Evolutionary conservation across 176 grass and related monocot species (phyloP), one percentile per base, ranked within the genome.

Genomic region (Secale cereale): DNA sequence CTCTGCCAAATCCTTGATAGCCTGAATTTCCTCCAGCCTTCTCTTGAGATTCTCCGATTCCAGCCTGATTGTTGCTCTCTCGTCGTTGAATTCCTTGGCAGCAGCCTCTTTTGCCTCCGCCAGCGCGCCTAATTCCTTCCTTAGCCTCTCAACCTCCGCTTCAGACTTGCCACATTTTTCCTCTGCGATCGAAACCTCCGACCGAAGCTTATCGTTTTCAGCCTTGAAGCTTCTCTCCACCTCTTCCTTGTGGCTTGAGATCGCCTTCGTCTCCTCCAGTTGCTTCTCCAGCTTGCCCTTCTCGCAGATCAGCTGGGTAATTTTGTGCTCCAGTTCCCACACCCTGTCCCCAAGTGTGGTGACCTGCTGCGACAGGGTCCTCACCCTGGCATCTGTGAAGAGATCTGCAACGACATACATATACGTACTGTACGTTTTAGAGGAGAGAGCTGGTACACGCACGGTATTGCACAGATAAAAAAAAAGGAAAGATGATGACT

Each of bases 371-470:
- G 66, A 71, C 0, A 84, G 72, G 72, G 72, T 76, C 60, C 41
- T 84, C 59, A 65, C 71, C 60, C 61, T 85, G 14, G 56, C 73
- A 67, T 85, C 82, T 29, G 73, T 54, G 32, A 85, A 78, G 62
- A 54, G 22, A 36, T 76, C 59, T 84, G 41, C 71, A 84, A 28
- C 14, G 45, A 48, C 14, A 77, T 22, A 19, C 35, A 65, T 16
- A 65, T 16, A 65, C 26, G 27, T 63, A 30, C 2, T 65, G 6
- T 65, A 65, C 14, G 62, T 65, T 65, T 65, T 64, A 64, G 61
- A 65, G 62, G 62, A 65, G 13, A 65, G 27, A 30, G 61, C 61
- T 29, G 26, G 60, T 28, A 63, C 45, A 20, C 50, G 62, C 27
- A 65, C 6, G 7, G 27, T 30, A 16, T 30, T 30, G 13, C 62